These are phyloP conservation scores for Albifimbria verrucaria DNA, from an alignment of 2,329 filamentous ascomycete species.

Conservation along the genomic window DNA sequence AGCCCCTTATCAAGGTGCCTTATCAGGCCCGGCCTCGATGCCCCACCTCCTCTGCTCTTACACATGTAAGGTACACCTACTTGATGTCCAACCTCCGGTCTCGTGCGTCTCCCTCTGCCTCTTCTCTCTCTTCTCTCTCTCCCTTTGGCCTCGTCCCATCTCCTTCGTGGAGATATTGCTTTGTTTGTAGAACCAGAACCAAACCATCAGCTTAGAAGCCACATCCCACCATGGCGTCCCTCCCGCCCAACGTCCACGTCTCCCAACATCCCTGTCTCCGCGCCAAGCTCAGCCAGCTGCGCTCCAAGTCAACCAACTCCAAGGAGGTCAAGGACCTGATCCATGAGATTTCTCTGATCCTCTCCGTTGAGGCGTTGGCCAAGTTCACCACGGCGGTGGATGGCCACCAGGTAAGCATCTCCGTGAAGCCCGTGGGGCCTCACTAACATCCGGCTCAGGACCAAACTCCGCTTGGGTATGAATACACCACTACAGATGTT, in stretches of 20 bases:
- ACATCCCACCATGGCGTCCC: constrained; percentile 27
- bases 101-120: constrained; percentile 3
- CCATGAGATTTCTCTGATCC: constrained; percentile 80
- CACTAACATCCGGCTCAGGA: constrained; percentile 47
- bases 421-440: neutral
- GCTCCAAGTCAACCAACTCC: constrained; percentile 66
- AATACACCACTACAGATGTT: constrained; percentile 65
- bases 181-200: neutral
- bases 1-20: neutral
- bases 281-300: constrained; percentile 86
- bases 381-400: constrained; percentile 53
- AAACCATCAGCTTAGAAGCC: neutral
- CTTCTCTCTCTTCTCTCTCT: constrained; percentile 11
- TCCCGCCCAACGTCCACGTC: constrained; percentile 67
- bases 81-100: constrained; percentile 5
- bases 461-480: constrained; percentile 72
- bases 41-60: neutral
- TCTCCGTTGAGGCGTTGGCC: constrained; percentile 78
- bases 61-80: neutral
- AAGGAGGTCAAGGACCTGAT: constrained; percentile 78
- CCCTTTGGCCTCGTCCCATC: constrained; percentile 20
- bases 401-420: constrained; percentile 58
- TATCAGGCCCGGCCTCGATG: neutral
- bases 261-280: constrained; percentile 82
- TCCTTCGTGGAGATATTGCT: constrained; percentile 12